Evolutionary conservation across 1,284 basidiomycete genomes (phyloP).

Genomic region (Rhodotorula mucilaginosa): DNA sequence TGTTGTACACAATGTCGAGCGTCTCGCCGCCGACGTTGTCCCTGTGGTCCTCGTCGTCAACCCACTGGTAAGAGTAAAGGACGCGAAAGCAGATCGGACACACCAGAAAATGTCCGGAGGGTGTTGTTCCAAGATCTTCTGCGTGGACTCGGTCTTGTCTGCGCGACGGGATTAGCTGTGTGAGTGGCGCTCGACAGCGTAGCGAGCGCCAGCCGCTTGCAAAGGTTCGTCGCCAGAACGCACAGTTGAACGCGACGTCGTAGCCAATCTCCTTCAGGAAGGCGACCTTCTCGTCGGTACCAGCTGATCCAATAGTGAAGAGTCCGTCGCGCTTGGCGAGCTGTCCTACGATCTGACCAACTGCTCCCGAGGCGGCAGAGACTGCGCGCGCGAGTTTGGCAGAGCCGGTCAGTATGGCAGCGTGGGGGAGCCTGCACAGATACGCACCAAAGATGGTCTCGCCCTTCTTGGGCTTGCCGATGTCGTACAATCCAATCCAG

Average conservation of each 20-base stretch:
- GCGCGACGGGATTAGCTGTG: background rate
- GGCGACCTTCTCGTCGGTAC: slow-evolving; percentile 59
- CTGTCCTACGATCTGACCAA: slow-evolving; percentile 42
- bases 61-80: background rate
- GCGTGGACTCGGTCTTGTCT: slow-evolving; percentile 55
- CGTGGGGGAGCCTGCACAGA: too few relatives aligned
- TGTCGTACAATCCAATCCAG: slow-evolving; percentile 64
- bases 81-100: background rate
- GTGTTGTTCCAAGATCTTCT: slow-evolving; percentile 62
- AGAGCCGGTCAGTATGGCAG: slow-evolving; percentile 48
- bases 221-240: background rate
- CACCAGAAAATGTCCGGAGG: slow-evolving; percentile 68
- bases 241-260: slow-evolving; percentile 74
- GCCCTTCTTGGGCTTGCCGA: slow-evolving; percentile 73
- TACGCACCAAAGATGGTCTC: slow-evolving; percentile 67
- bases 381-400: slow-evolving; percentile 7
- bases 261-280: slow-evolving; percentile 79
- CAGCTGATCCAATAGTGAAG: slow-evolving; percentile 67
- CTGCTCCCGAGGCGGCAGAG: slow-evolving; percentile 40
- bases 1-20: slow-evolving; percentile 51
- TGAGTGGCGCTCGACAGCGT: too few relatives aligned
- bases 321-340: slow-evolving; percentile 46
- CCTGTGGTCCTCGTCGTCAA: too few relatives aligned
- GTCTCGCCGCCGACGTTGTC: slow-evolving; percentile 70
- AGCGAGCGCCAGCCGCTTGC: too few relatives aligned